Evolutionary conservation across 2,329 filamentous ascomycete species (phyloP), one percentile per base, ranked within the genome.

Genomic region (Harringtonia lauricola): DNA sequence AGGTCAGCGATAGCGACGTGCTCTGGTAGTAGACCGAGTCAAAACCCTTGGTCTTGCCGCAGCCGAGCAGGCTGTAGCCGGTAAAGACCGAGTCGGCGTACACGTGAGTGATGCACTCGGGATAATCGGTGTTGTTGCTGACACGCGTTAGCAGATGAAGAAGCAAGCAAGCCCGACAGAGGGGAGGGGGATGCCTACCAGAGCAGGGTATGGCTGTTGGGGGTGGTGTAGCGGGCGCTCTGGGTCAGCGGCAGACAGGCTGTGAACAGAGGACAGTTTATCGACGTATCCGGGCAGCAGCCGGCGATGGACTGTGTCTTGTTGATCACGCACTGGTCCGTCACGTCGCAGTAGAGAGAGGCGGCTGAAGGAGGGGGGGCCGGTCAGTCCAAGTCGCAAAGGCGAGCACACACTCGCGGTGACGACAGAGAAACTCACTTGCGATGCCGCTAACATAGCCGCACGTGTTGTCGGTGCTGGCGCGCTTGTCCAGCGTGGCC

Each of bases 31-130:
- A 55, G 19, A 60, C 49, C 1, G 44, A 42, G 22, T 54, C 52
- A 8, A 49, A 50, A 8, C 44, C 48, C 29, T 42, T 41, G 10
- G 51, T 51, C 19, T 50, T 52, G 43, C 45, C 57, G 41, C 60
- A 64, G 12, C 53, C 56, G 13, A 55, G 49, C 9, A 62, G 46
- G 5, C 50, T 59, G 45, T 59, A 64, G 35, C 54, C 54, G 2
- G n/a, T 40, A 33, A 55, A 49, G 13, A 7, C 3, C 8, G 24
- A 15, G 38, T 55, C 54, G 3, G 48, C 47, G 45, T 59, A 64
- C 14, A 53, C 35, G 46, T 61, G 52, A 2, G 56, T 61, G 28
- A 54, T 42, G 48, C 60, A 64, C 43, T 57, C 44, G 2, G 57
- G 55, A 31, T 48, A 56, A 0, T 43, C 18, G 1, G 47, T 37